Conservation (phyloP, 257 asterid species). For the Jaltomata sinuosa region DNA sequence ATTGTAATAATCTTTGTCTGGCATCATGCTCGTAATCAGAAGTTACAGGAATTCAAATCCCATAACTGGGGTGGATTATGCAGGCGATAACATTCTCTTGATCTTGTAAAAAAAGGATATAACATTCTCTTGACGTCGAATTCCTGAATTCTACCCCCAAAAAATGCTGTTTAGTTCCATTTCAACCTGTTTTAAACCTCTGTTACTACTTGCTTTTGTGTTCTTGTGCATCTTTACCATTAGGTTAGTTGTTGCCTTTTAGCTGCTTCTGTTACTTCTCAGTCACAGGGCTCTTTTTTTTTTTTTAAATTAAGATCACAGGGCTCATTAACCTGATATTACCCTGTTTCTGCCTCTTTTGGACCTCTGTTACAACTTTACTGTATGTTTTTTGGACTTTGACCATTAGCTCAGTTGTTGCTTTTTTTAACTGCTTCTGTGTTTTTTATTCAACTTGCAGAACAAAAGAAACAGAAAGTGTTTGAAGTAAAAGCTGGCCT, state of each 20-base stretch:
- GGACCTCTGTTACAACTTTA: neutral
- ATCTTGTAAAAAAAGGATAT: neutral
- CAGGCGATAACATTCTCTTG: neutral
- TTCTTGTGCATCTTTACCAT: neutral
- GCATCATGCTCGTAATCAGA: neutral
- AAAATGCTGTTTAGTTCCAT: neutral
- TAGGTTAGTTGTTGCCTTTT: neutral
- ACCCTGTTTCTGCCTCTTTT: neutral
- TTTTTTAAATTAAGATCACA: no score
- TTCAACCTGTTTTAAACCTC: neutral
- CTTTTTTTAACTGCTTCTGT: neutral
- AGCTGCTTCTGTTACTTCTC: neutral
- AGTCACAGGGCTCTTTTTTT: neutral
- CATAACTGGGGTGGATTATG: neutral
- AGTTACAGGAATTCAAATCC: neutral
- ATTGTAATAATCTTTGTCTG: neutral
- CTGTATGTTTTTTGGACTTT: neutral
- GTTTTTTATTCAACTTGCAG: slow-evolving; percentile 29
- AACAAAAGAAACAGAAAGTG: slow-evolving; percentile 56
- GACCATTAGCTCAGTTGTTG: neutral
- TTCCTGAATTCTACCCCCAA: neutral
- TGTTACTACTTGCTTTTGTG: neutral
- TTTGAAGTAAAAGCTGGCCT: slow-evolving; percentile 40
- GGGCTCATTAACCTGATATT: neutral
- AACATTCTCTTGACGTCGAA: neutral